Evolutionary conservation across 2,329 filamentous ascomycete genomes (phyloP).

Genomic region (Elsinoe australis): DNA sequence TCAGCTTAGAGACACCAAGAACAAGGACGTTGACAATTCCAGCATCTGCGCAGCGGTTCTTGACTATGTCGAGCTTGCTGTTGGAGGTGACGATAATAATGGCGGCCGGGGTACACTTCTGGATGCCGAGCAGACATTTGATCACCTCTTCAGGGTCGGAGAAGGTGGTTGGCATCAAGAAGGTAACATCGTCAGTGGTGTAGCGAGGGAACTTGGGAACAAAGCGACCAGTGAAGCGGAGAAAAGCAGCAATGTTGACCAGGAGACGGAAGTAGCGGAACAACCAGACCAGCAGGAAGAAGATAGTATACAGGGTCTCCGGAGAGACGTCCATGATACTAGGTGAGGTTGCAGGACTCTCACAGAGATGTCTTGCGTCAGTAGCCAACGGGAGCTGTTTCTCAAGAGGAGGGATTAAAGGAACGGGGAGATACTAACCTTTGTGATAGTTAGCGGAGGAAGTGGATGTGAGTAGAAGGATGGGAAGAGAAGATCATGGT

Average conservation of each 20-base stretch:
- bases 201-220: slow-evolving; percentile 24
- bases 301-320: slow-evolving; percentile 1
- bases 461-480: not conserved
- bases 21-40: slow-evolving; percentile 22
- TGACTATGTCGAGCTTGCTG: slow-evolving; percentile 23
- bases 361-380: slow-evolving; percentile 8
- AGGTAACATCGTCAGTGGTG: slow-evolving; percentile 25
- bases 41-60: slow-evolving; percentile 18
- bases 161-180: slow-evolving; percentile 32
- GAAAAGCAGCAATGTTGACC: slow-evolving; percentile 26
- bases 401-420: not conserved
- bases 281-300: slow-evolving; percentile 12
- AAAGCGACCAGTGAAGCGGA: slow-evolving; percentile 26
- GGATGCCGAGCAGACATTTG: slow-evolving; percentile 26
- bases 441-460: not conserved
- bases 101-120: slow-evolving; percentile 22
- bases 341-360: not conserved
- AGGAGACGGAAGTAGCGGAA: slow-evolving; percentile 27
- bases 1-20: slow-evolving; percentile 29
- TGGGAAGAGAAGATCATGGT: not conserved
- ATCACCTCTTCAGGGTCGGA: slow-evolving; percentile 26
- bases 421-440: not conserved
- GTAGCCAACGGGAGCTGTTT: not conserved
- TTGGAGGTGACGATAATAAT: slow-evolving; percentile 28
- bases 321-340: not conserved